Base-by-base conservation (phyloP, 2,329 filamentous ascomycete genomes). In the Epichloe gansuensis region DNA sequence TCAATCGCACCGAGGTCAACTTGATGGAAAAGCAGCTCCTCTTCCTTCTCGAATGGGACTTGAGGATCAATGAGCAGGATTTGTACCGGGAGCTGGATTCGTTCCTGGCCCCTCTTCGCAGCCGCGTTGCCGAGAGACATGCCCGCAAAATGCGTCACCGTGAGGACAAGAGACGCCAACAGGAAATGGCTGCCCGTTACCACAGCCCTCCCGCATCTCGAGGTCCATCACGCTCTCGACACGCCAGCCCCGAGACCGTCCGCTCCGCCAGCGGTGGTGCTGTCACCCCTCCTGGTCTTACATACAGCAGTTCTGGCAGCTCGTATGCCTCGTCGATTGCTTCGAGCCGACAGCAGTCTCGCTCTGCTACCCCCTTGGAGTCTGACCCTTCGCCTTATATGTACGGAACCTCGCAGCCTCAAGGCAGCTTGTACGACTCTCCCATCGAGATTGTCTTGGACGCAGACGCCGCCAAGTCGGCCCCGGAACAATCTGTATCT, bases 1-100 rank as follows among this genome's bases (percentile, higher is more conserved):
- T 98, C 76, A 91, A 84, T 62, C 78, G 90, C 59, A 93, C 88
- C 38, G 93, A 98, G 72, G 93, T 98, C 62, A 98, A 98, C 74
- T 78, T 97, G 56, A 98, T 98, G 93, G 93, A 98, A 78, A 94
- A 95, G 78, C 93, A 98, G 72, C 79, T 98, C 34, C 84, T 98
- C 50, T 93, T 89, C 74, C 80, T 98, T 43, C 77, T 98, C 45
- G 87, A 96, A 66, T 98, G 90, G 89, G 89, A 98, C 59, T 80
- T 95, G 55, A 80, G 87, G 59, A 89, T 98, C 64, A 83, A 77
- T 42, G 82, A 89, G 63, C 77, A 90, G 52, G 89, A 97, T 62
- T 82, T 98, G 43, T 89, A 95, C 73, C 76, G 75, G 58, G 87
- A 95, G 67, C 77, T 97, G 41, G 89, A 96, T 60, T 80, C 80